Evolutionary conservation across 768 basidiomycete species (phyloP).

Genomic region (Psilocybe subaeruginosa): DNA sequence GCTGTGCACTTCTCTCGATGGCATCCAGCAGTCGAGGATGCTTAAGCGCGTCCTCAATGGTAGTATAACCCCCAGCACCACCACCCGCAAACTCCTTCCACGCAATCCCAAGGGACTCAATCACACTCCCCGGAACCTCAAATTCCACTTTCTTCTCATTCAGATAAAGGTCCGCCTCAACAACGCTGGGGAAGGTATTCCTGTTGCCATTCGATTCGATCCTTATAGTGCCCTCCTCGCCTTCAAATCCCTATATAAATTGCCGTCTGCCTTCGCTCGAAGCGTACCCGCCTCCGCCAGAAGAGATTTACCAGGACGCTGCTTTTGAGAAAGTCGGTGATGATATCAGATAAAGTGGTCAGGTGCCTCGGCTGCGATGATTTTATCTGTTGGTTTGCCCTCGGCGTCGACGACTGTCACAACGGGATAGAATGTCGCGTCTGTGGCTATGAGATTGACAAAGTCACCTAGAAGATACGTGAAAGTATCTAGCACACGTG

Average conservation of each 20-base stretch:
- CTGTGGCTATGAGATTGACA: conserved; percentile 25
- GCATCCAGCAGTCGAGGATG: conserved; percentile 4
- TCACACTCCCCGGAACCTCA: neutral
- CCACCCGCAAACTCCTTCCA: conserved; percentile 10
- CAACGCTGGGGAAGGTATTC: conserved; percentile 20
- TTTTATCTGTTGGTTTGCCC: conserved; percentile 27
- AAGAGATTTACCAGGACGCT: conserved; percentile 30
- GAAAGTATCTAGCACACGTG: conserved; percentile 30
- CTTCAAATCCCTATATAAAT: conserved; percentile 35
- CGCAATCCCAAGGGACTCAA: neutral
- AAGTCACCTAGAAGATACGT: conserved; percentile 32
- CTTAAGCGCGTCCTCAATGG: conserved; percentile 12
- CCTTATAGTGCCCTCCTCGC: conserved; percentile 30
- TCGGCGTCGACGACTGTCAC: conserved; percentile 24
- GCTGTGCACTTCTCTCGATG: conserved; percentile 4
- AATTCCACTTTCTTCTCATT: conserved; percentile 30
- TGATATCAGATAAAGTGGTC: conserved; percentile 25
- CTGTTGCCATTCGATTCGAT: conserved; percentile 20
- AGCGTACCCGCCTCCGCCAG: conserved; percentile 23
- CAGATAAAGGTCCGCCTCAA: conserved; percentile 30
- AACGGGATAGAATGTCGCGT: conserved; percentile 25
- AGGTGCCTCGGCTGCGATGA: conserved; percentile 12
- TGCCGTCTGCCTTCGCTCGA: conserved; percentile 21
- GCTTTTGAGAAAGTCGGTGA: conserved; percentile 29
- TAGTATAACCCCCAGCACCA: conserved; percentile 1